Evolutionary conservation across 345 rosid genomes (phyloP), one percentile per base, ranked within the genome.

Genomic region (Hirschfeldia incana): DNA sequence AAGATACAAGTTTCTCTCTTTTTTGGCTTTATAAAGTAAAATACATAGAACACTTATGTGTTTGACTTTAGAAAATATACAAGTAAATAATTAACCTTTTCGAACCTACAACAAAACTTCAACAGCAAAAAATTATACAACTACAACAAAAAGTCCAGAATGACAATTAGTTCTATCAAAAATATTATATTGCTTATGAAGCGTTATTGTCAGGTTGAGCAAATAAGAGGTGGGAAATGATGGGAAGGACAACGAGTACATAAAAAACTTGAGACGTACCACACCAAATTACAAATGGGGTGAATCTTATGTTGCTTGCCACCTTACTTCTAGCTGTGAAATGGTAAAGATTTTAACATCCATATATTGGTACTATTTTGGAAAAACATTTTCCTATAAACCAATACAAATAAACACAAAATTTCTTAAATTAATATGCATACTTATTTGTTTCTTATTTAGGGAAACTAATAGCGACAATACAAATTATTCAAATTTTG

Each of bases 241-340:
- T 76, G 70, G 64, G 70, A 61, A 72, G 73, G 65, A 84, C 87
- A 83, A 70, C 69, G 44, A 86, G 80, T 53, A 76, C 85, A 81
- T 82, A 75, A 83, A 79, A 85, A 81, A 72, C 86, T 84, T 90
- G 90, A 87, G 86, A 80, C 80, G 86, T 77, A 85, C 88, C 88
- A 74, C 65, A 66, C 82, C 58, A 65, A 84, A 71, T 88, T 82
- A 83, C 88, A 82, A 82, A 87, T 86, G 92, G 96, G 89, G 87
- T 90, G 78, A 88, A 73, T 83, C 87, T 96, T 77, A 92, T 87
- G 97, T 74, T 85, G 90, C 92, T 86, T 70, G 86, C 90, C 94
- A 91, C 86, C 91, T 90, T 89, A 84, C 58, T 76, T 44, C 70
- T 82, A 71, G 87, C 87, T 78, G 89, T 89, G 63, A 85, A 78